These are phyloP conservation scores for Gymnopilus dilepis DNA, from an alignment of 768 basidiomycete species.

Conservation along the genomic window DNA sequence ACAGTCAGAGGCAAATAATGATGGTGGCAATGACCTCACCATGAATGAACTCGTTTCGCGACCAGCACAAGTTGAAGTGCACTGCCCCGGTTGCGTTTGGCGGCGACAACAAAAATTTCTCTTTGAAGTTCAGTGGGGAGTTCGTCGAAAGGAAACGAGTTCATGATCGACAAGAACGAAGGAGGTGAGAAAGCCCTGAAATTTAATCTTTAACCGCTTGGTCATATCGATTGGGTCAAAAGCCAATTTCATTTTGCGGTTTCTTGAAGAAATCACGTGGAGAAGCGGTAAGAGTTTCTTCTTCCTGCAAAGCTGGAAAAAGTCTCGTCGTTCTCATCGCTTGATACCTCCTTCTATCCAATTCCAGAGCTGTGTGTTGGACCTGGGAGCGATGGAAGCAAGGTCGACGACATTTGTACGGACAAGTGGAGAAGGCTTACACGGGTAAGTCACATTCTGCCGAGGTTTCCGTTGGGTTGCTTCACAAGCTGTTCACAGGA, in stretches of 20 bases:
- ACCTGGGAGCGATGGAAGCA: slow-evolving; percentile 16
- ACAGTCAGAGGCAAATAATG: slow-evolving; percentile 7
- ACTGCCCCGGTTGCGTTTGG: slow-evolving; percentile 29
- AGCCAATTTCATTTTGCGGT: slow-evolving; percentile 31
- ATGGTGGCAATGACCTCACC: slow-evolving; percentile 32
- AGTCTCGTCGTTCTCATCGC: slow-evolving; percentile 26
- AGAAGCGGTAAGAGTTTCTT: slow-evolving; percentile 21
- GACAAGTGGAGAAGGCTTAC: slow-evolving; percentile 4
- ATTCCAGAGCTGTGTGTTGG: slow-evolving; percentile 1
- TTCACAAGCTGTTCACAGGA: slow-evolving; percentile 5
- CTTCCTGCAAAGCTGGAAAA: slow-evolving; percentile 11
- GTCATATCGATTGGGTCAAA: slow-evolving; percentile 31
- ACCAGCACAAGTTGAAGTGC: slow-evolving; percentile 40
- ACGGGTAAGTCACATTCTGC: not conserved
- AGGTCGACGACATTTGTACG: slow-evolving; percentile 3
- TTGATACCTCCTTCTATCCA: slow-evolving; percentile 11
- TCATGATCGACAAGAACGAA: slow-evolving; percentile 23
- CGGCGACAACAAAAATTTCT: slow-evolving; percentile 42
- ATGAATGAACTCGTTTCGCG: slow-evolving; percentile 37
- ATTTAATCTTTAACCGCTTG: slow-evolving; percentile 27
- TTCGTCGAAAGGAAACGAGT: slow-evolving; percentile 32
- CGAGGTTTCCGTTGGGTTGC: not conserved
- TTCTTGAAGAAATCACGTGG: slow-evolving; percentile 37
- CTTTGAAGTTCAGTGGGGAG: slow-evolving; percentile 48
- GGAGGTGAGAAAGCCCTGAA: slow-evolving; percentile 28